Conservation (phyloP, 495 filamentous ascomycete species). For the Penicillium cosmopolitanum region DNA sequence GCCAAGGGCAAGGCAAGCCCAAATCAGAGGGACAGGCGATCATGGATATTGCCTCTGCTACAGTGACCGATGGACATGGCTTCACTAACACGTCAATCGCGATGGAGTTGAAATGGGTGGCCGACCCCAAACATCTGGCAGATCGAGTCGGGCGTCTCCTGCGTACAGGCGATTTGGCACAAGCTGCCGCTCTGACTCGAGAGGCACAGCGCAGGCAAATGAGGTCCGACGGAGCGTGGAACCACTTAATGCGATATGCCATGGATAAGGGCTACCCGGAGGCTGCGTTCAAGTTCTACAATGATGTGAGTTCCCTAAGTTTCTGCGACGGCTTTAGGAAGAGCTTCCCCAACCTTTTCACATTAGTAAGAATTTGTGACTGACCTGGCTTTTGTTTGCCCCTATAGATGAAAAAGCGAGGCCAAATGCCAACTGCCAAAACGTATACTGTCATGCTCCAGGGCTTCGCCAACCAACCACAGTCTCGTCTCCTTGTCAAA, state of each 20-base stretch:
- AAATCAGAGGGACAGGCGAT: constrained; percentile 5
- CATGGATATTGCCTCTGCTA: constrained; percentile 25
- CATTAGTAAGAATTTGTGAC: neutral
- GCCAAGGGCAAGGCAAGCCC: neutral
- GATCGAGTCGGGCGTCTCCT: constrained; percentile 62
- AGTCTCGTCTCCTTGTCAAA: constrained; percentile 51
- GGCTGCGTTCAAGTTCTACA: constrained; percentile 74
- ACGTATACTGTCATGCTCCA: constrained; percentile 85
- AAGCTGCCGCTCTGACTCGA: constrained; percentile 69
- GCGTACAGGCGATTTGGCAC: constrained; percentile 52
- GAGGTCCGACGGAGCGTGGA: constrained; percentile 78
- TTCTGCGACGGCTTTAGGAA: neutral
- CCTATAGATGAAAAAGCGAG: constrained; percentile 89
- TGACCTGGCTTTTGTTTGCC: constrained; percentile 2
- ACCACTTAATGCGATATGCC: constrained; percentile 75
- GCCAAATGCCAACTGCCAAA: constrained; percentile 67
- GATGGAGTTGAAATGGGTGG: constrained; percentile 63
- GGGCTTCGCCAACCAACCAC: constrained; percentile 64
- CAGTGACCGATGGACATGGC: neutral
- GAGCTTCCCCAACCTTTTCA: neutral
- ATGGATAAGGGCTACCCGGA: constrained; percentile 61
- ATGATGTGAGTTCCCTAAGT: constrained; percentile 62
- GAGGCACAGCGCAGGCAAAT: constrained; percentile 60
- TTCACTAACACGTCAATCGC: constrained; percentile 33
- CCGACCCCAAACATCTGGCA: constrained; percentile 68